phyloP scores from a whole-genome alignment of 495 filamentous ascomycete genomes.

The Hypoxylon cercidicola region DNA sequence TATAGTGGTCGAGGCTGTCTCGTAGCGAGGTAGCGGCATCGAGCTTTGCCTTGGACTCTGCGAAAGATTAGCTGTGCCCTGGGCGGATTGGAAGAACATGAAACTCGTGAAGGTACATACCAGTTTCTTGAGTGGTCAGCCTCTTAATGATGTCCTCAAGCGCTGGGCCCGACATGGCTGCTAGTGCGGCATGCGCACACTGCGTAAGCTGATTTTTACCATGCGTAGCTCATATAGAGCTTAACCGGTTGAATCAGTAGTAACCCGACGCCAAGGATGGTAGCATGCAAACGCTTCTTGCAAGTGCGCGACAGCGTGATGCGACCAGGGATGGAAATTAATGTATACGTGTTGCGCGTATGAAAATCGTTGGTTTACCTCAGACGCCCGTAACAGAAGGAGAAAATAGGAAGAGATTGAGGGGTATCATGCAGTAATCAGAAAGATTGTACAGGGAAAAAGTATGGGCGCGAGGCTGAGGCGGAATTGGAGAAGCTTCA shows the following conservation, averaged over 20 bases:
- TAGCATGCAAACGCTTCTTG: neutral
- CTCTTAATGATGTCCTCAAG: slow-evolving; percentile 66
- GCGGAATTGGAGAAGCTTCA: slow-evolving; percentile 13
- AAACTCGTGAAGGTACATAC: slow-evolving; percentile 44
- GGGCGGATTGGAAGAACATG: neutral
- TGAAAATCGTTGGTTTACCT: neutral
- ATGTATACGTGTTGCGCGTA: neutral
- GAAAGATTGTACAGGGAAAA: slow-evolving; percentile 33
- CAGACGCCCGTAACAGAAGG: slow-evolving; percentile 7
- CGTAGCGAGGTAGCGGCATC: slow-evolving; percentile 82
- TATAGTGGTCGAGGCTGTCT: slow-evolving; percentile 81
- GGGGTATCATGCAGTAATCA: slow-evolving; percentile 43
- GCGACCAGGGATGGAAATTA: slow-evolving; percentile 6
- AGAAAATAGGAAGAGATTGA: slow-evolving; percentile 22
- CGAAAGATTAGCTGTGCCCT: slow-evolving; percentile 20
- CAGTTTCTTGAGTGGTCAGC: slow-evolving; percentile 62
- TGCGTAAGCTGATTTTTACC: slow-evolving; percentile 6
- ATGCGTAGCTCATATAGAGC: slow-evolving; percentile 5
- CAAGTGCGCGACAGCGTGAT: slow-evolving; percentile 6
- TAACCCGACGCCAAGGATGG: neutral
- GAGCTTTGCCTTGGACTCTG: slow-evolving; percentile 80
- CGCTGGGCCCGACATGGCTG: slow-evolving; percentile 61
- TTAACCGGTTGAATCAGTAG: neutral
- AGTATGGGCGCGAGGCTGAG: slow-evolving; percentile 27
- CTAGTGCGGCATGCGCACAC: slow-evolving; percentile 44